Base-by-base conservation (phyloP, 306 rosid species). In the Sophora flavescens region DNA sequence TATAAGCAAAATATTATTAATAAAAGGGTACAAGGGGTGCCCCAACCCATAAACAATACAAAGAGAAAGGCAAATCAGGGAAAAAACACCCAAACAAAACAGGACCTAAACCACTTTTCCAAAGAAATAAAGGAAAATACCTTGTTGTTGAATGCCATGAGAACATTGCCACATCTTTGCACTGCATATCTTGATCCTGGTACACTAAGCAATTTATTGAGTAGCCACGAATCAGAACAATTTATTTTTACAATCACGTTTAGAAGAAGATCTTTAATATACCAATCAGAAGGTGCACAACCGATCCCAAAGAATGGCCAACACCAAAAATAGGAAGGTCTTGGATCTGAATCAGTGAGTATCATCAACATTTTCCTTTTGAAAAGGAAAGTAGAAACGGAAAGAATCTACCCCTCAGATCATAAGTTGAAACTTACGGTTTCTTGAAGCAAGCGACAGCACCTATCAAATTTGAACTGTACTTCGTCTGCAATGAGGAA, bases 141-240 rank as follows among this genome's bases (percentile, higher is more conserved):
- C 97, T 84, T 95, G 85, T 92, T 95, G 84, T 95, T 95, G 86
- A 92, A 95, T 74, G 99, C 92, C 97, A 95, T 92, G 79, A 92
- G 80, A 70, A 90, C 89, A 80, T 91, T 92, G 76, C 99, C 97
- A 82, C 88, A 87, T 88, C 97, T 95, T 88, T 92, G 97, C 76
- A 95, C 89, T 51, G 97, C 99, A 86, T 92, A 92, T 89, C 99
- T 89, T 78, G 99, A 95, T 68, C 99, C 99, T 95, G 88, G 68
- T 42, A 74, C 84, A 89, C 85, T 70, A 70, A 70, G 35, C 73
- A 82, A 81, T 41, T 15, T 81, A 69, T 63, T 66, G 70, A 88
- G 77, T 28, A 41, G 81, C 78, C 51, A 78, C 74, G 68, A 48
- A 78, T 70, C 57, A 71, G 78, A 79, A 74, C 68, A 78, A 60